Evolutionary conservation across 2,329 filamentous ascomycete species (phyloP), one percentile per base, ranked within the genome.

Genomic region (Allantophomopsis cytisporea): DNA sequence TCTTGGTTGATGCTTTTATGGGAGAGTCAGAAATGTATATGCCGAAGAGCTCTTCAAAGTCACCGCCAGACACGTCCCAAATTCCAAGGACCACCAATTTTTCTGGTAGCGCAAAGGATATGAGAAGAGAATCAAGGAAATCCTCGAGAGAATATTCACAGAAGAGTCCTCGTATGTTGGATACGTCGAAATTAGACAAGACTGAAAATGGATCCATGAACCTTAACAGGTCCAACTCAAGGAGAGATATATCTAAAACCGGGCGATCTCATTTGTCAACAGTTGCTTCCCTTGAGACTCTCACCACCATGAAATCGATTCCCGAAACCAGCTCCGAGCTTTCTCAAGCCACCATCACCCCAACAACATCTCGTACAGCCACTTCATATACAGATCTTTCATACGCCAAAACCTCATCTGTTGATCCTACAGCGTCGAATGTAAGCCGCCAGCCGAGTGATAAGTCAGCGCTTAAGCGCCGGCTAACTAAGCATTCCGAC

Each of bases 401-500:
- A 15, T 38, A 45, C 32, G 45, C 69, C 62, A 44, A 63, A 58
- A 41, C 63, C 55, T 60, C 8, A 48, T 44, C 12, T 45, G 39
- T 31, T 50, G 43, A 17, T 44, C 45, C 14, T 48, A 42, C 37
- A 14, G 7, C 17, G 28, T 39, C 37, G 13, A 23, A 66, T 55
- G 52, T 40, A 35, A 40, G 34, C 7, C 34, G 41, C 3, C 34
- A 37, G 37, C 69, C 49, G 57, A 64, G 38, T 57, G 65, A 46
- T 51, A 59, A 32, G 43, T 60, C 55, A 60, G 57, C 47, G 55
- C 56, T 58, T 55, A 62, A 52, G 56, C 64, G 85, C 45, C 76
- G 83, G 43, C 69, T 94, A 31, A 94, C 88, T 4, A 94, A 84
- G 43, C 88, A 96, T 59, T 87, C 87, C 13, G 91, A 98, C 58